Base-by-base conservation (phyloP, 805 yeast genomes). In the Kluyveromyces nonfermentans region DNA sequence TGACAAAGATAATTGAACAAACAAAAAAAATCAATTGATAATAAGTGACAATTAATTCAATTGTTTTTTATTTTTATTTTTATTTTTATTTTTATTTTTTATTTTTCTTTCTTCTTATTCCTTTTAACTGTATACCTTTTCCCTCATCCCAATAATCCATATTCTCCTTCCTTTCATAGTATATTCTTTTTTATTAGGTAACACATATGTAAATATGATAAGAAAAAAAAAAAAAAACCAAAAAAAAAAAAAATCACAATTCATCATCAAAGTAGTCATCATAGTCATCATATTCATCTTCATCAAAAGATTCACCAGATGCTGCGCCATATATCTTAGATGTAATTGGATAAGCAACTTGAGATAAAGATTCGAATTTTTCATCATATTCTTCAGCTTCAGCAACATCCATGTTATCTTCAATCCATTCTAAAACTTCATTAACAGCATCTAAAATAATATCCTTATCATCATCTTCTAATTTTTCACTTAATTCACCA, bases 341-440 rank as follows among this genome's bases (percentile, higher is more conserved):
- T 46, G 90, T 70, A 59, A 93, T 89, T 66, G 97, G 97, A 67
- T 82, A 81, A 39, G 96, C 95, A 59, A 83, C 71, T 56, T 83
- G 77, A 50, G 82, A 77, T 65, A 90, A 77, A 61, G 83, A 70
- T 57, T 84, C 89, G 69, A 78, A 85, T 71, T 88, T 94, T 67
- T 88, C 97, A 45, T 86, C 94, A 55, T 85, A 83, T 60, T 93
- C 98, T 68, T 89, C 97, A 59, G 83, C 77, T 42, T 95, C 76
- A 37, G 97, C 97, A 50, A 85, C 71, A 46, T 86, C 94, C 58
- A 74, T 79, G 68, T 85, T 79, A 60, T 83, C 96, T 57, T 87
- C 95, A 57, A 93, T 70, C 82, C 90, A 86, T 65, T 82, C 94
- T 53, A 83, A 69, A 38, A 86, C 78, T 65, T 93, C 98, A 63